Conservation (phyloP, 2,329 filamentous ascomycete species). For the Colletotrichum horii region DNA sequence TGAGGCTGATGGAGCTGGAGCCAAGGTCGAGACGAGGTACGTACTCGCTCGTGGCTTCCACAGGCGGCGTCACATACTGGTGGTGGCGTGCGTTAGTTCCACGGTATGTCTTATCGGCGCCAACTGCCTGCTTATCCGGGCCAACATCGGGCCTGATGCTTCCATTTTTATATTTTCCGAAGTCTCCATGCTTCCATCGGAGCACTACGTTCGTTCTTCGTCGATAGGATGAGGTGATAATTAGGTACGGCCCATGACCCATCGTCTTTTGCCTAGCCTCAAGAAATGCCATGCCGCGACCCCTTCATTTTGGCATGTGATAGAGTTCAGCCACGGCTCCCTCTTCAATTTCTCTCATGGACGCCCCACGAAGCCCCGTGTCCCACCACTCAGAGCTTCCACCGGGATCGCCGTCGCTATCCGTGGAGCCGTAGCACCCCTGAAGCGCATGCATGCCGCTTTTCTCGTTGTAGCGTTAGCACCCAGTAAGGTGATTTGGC, state of each 20-base stretch:
- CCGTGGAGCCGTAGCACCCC: conserved; percentile 12
- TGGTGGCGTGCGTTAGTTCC: not conserved
- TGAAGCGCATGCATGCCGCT: conserved; percentile 14
- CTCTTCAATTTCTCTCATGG: conserved; percentile 12
- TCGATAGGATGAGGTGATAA: not conserved
- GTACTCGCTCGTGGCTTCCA: not conserved
- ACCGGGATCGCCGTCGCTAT: conserved; percentile 15
- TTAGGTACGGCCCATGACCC: not conserved
- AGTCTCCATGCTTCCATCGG: not conserved
- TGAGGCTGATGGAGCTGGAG: not conserved
- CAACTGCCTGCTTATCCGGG: conserved; percentile 7
- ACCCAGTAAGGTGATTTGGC: not conserved
- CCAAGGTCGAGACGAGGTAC: not conserved
- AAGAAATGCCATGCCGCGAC: not conserved
- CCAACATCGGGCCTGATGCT: not conserved
- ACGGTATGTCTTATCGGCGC: not conserved
- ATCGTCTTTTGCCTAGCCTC: not conserved
- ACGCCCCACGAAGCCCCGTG: conserved; percentile 9
- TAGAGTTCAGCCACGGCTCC: conserved; percentile 22
- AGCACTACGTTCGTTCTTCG: not conserved
- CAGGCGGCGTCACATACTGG: not conserved
- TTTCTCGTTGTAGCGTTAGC: conserved; percentile 6
- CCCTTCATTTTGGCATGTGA: conserved; percentile 17
- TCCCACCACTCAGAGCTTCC: conserved; percentile 7
- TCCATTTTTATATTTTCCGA: not conserved